Evolutionary conservation across 257 asterid genomes (phyloP), one percentile per base, ranked within the genome.

Genomic region (Petrea volubilis): DNA sequence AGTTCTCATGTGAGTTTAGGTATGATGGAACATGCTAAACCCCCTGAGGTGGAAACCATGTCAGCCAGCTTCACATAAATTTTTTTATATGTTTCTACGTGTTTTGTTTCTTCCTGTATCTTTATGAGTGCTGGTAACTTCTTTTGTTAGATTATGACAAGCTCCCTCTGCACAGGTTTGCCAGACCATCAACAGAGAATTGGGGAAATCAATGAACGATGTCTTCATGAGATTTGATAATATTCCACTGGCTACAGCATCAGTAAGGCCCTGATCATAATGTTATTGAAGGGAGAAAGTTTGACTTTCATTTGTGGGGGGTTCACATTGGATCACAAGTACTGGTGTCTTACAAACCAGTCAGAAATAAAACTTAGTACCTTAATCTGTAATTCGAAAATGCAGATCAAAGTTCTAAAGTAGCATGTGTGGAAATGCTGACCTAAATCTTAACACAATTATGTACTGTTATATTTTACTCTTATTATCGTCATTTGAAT

Each of bases 191-290:
- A 73, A 68, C 72, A 80, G 40, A 43, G 97, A 91, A 82, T 60
- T 93, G 81, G 96, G 96, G 72, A 89, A 87, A 84, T 70, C 96
- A 31, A 79, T 89, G 87, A 91, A 80, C n/a, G 89, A 94, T 43
- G 87, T 94, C 61, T 94, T 94, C 87, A 51, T 81, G 79, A 74
- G 79, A 51, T 94, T 89, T 77, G 97, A 87, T 65, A 81, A 79
- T 60, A 60, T 62, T 70, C 93, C 98, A 46, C 87, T 94, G 51
- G 98, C 98, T 70, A 89, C 97, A 71, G 98, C 98, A 80, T 94
- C 98, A 53, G 98, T 94, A 87, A 88, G 94, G 64, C 50, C 65
- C 67, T 74, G 36, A 11, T 66, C n/a, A 34, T 34, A 36, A 67
- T 53, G 49, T 55, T 40, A 52, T 51, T 72, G 43, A 33, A 40